Evolutionary conservation across 169 alveolate species (phyloP).

Genomic region (Plasmodium berghei): DNA sequence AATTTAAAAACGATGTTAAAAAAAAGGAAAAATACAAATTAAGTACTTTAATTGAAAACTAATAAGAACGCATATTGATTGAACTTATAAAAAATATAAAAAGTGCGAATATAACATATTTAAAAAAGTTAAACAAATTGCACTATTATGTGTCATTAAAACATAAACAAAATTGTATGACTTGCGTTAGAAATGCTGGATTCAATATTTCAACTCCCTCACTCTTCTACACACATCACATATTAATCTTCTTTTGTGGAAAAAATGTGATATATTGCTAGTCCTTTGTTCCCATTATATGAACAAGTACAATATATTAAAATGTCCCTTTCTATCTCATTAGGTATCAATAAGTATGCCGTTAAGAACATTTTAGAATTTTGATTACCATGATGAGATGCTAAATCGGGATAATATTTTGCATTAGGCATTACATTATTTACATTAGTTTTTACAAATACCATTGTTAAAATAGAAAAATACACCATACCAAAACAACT

Average conservation of each 20-base stretch:
- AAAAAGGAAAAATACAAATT: too few species aligned
- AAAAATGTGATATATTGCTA: constrained; percentile 2
- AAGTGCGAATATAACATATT: too few species aligned
- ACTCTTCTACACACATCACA: not conserved
- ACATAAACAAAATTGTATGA: too few species aligned
- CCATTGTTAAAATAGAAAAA: constrained; percentile 5
- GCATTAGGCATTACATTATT: constrained; percentile 51
- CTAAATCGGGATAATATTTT: constrained; percentile 45
- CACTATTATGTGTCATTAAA: too few species aligned
- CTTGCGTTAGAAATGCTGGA: too few species aligned
- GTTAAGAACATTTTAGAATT: constrained; percentile 28
- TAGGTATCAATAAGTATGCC: constrained; percentile 59
- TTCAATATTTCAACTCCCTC: not conserved
- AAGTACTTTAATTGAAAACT: too few species aligned
- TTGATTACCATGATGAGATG: constrained; percentile 19
- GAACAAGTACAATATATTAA: constrained; percentile 12
- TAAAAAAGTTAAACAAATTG: too few species aligned
- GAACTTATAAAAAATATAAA: too few species aligned
- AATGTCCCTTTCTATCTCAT: constrained; percentile 2
- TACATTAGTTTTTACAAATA: constrained; percentile 13
- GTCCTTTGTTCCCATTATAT: not conserved
- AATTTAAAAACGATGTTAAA: too few species aligned
- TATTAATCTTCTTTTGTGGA: not conserved
- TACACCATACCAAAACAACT: constrained; percentile 43
- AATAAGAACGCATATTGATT: too few species aligned